These are phyloP conservation scores for Vigna nakashimae DNA, from an alignment of 306 rosid genomes.

Conservation along the genomic window DNA sequence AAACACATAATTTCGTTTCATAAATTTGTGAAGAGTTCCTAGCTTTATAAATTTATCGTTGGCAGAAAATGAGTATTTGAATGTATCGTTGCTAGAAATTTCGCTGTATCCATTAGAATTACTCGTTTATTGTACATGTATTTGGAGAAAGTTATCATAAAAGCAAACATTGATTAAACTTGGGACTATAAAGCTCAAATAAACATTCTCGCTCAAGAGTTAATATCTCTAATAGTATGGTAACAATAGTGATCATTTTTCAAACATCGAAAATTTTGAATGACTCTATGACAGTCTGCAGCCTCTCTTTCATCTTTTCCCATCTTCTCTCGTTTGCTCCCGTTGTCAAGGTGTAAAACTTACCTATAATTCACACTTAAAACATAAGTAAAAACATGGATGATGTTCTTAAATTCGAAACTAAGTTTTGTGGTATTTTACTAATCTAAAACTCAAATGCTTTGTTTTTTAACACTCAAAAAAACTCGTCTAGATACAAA, in stretches of 20 bases:
- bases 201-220: conserved; percentile 49
- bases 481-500: background rate
- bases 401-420: no score
- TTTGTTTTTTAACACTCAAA: background rate
- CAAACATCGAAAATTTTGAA: conserved; percentile 71
- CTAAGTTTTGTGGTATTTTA: background rate
- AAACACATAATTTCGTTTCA: no score
- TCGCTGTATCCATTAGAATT: background rate
- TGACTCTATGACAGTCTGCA: conserved; percentile 77
- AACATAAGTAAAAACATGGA: background rate
- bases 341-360: conserved; percentile 83
- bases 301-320: conserved; percentile 91
- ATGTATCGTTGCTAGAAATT: background rate
- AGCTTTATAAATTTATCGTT: no score
- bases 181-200: conserved; percentile 30
- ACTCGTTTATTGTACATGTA: background rate
- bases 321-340: conserved; percentile 97
- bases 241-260: conserved; percentile 27
- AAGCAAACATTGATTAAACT: background rate
- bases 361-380: conserved; percentile 66
- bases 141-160: background rate
- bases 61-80: no score
- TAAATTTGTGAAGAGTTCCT: no score
- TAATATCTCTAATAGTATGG: conserved; percentile 18
- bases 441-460: background rate